Conservation (phyloP, 495 filamentous ascomycete species). For the Penicillium macrosclerotiorum region DNA sequence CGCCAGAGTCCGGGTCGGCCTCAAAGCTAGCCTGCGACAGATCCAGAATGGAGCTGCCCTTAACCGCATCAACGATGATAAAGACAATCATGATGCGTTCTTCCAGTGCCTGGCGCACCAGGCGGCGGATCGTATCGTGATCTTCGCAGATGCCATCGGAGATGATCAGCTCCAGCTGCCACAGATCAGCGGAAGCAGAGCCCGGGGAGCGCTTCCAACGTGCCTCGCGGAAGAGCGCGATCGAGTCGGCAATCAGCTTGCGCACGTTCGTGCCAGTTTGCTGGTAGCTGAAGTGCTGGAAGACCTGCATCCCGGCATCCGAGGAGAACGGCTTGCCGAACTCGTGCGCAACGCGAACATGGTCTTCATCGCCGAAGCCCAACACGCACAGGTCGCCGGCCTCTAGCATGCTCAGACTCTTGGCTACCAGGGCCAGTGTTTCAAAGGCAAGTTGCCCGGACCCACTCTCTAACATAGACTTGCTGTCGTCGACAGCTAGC, state of each 20-base stretch:
- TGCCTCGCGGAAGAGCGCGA: constrained; percentile 78
- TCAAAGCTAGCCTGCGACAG: constrained; percentile 78
- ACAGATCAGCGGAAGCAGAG: constrained; percentile 71
- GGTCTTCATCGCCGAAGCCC: constrained; percentile 72
- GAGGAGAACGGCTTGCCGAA: constrained; percentile 80
- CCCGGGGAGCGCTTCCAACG: constrained; percentile 54
- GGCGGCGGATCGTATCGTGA: constrained; percentile 75
- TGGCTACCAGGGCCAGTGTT: constrained; percentile 83
- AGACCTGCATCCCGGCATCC: constrained; percentile 76
- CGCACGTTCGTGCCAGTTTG: constrained; percentile 82
- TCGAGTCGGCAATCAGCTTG: constrained; percentile 70
- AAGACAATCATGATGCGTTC: constrained; percentile 98
- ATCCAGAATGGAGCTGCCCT: constrained; percentile 69
- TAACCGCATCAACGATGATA: constrained; percentile 84
- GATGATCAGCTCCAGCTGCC: constrained; percentile 92
- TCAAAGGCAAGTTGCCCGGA: constrained; percentile 77
- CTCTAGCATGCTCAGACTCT: constrained; percentile 85
- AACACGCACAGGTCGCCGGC: constrained; percentile 86
- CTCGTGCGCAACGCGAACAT: constrained; percentile 83
- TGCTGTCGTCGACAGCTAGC: constrained; percentile 94
- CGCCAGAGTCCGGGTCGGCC: constrained; percentile 47
- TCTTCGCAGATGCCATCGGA: constrained; percentile 91
- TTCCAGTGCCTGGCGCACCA: constrained; percentile 84
- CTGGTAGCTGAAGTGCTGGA: constrained; percentile 82
- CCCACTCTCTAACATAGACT: constrained; percentile 80